Conservation (phyloP, 2,329 filamentous ascomycete species). For the Hypoxylon sp. region DNA sequence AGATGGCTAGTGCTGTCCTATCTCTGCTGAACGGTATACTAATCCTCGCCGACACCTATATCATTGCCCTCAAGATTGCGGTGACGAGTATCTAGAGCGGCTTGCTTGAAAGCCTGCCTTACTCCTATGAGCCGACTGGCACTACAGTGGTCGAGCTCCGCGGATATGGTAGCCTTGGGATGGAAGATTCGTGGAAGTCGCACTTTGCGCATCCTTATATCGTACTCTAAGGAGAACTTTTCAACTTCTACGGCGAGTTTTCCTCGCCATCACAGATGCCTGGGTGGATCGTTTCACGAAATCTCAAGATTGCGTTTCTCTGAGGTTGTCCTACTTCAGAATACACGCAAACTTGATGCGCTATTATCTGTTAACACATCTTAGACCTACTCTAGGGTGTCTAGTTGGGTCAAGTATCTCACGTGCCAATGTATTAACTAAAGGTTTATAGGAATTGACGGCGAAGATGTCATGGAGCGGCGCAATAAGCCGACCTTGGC, state of each 20-base stretch:
- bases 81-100: conserved; percentile 3
- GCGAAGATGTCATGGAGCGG: neutral
- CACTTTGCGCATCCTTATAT: conserved; percentile 1
- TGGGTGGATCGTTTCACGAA: neutral
- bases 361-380: neutral
- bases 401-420: conserved; percentile 4
- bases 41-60: conserved; percentile 16
- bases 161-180: conserved; percentile 1
- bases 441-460: conserved; percentile 9
- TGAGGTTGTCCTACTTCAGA: neutral
- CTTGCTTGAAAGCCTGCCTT: neutral
- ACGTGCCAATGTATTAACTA: conserved; percentile 16
- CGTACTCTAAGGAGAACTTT: neutral
- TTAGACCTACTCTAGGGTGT: neutral
- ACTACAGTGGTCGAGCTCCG: conserved; percentile 12
- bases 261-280: neutral
- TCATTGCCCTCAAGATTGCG: conserved; percentile 6
- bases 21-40: conserved; percentile 27
- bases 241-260: neutral
- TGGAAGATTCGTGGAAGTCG: conserved; percentile 5
- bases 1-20: conserved; percentile 17
- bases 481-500: neutral
- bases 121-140: conserved; percentile 16
- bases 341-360: neutral
- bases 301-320: conserved; percentile 1